A percentile compares a stretch with the other conserved stretches of the same genome.
phyloP scores from a whole-genome alignment of 1,139 yeast species.

The Pichia sorboxylosa region DNA sequence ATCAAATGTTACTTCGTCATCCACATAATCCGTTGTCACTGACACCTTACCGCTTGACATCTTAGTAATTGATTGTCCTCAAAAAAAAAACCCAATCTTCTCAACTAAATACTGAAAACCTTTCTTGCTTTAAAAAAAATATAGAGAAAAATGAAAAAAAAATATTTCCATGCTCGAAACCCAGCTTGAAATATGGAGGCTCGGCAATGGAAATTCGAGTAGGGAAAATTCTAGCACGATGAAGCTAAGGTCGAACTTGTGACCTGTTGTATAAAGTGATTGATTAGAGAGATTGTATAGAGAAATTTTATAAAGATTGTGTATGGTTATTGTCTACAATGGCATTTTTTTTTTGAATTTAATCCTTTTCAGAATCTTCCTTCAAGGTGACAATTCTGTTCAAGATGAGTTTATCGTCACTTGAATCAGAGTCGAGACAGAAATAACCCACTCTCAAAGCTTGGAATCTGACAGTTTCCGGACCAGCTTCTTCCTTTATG shows the following conservation, averaged over 20 bases:
- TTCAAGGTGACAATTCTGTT: constrained; percentile 86
- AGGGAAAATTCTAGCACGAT: too few relatives aligned
- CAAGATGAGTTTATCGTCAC: constrained; percentile 48
- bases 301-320: too few relatives aligned
- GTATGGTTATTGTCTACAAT: too few relatives aligned
- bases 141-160: too few relatives aligned
- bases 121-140: too few relatives aligned
- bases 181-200: too few relatives aligned
- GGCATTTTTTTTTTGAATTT: too few relatives aligned
- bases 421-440: constrained; percentile 76
- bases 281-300: too few relatives aligned
- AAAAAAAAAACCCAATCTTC: background rate
- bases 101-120: constrained; percentile 3
- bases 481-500: constrained; percentile 50
- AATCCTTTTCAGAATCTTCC: constrained; percentile 47
- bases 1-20: constrained; percentile 61
- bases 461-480: constrained; percentile 92
- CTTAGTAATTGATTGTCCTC: background rate
- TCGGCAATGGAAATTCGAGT: too few relatives aligned
- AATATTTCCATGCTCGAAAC: too few relatives aligned
- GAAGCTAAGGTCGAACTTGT: too few relatives aligned
- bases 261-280: too few relatives aligned
- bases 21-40: constrained; percentile 56
- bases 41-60: constrained; percentile 21
- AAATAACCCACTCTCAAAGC: constrained; percentile 95